Base-by-base conservation (phyloP, 768 basidiomycete species). In the Kwoniella shandongensis region DNA sequence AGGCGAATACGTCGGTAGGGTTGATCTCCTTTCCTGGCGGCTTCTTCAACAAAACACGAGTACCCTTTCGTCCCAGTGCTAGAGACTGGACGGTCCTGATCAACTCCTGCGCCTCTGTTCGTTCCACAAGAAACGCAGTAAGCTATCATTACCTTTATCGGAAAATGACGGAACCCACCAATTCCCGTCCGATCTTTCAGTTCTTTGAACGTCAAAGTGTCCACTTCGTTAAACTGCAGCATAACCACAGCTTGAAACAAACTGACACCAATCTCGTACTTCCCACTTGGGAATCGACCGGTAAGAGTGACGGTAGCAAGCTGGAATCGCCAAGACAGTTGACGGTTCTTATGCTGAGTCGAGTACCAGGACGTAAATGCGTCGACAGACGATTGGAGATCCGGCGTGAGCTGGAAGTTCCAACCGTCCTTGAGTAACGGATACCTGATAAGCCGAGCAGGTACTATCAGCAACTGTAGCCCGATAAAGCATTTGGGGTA, bases 241-340 rank as follows among this genome's bases (percentile, higher is more conserved):
- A 98, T 78, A 2, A 96, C 83, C n/a, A 88, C 76, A 0, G 87
- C 87, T 73, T 99, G 96, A 74, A 89, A 92, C 75, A 98, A 79
- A 70, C 88, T 91, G 64, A 98, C 86, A 12, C 86, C 85, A 39
- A 99, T 81, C 73, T 98, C 93, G 76, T 98, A 98, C 62, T 79
- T 75, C 1, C 69, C 74, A 22, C 71, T 68, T 1, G 67, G 54
- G 78, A 98, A 98, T 42, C 80, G 74, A 3, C 84, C 88, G 54
- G 78, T 84, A 55, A 99, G 74, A 7, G 84, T 87, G 35, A 85
- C 89, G 1, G 88, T 91, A 6, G 88, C 92, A 1, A 98, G 83
- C 0, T 86, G 83, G 69, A 91, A 90, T 69, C 90, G 84, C 90
- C 90, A 97, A 44, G 85, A 82, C 6, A 99, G 81, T 50, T 83